phyloP scores from a whole-genome alignment of 176 grass and related monocot genomes.

The Avena insularis region DNA sequence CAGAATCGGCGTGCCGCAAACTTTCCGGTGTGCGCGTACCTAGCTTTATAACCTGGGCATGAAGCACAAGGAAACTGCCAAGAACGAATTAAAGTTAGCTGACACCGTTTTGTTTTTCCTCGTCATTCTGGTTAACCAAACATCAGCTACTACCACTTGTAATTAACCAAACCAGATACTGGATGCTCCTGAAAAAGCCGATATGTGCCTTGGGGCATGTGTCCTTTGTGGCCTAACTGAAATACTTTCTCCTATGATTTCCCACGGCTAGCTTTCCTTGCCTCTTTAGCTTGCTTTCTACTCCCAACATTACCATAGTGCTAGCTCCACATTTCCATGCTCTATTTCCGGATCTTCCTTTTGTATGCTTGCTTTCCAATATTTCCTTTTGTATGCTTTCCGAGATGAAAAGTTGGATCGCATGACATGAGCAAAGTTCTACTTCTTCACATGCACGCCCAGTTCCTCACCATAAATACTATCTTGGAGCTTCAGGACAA shows the following conservation, averaged over 20 bases:
- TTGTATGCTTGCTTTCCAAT: conserved; percentile 19
- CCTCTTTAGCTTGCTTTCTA: conserved; percentile 43
- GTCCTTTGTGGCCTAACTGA: background rate
- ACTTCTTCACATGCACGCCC: background rate
- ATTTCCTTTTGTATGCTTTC: conserved; percentile 41
- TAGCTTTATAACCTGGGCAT: no score
- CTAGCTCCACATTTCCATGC: conserved; percentile 34
- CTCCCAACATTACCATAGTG: conserved; percentile 29
- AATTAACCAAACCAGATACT: no score
- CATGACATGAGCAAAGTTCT: conserved; percentile 28
- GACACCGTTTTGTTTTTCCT: no score
- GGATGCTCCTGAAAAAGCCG: no score
- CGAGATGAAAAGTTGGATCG: conserved; percentile 4
- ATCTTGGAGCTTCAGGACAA: no score
- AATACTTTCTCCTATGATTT: conserved; percentile 25
- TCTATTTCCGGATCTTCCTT: conserved; percentile 40
- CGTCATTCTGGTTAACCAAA: no score
- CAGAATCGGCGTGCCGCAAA: no score
- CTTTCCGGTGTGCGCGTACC: no score
- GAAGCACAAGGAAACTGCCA: no score
- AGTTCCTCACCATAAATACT: conserved; percentile 50
- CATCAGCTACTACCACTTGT: no score
- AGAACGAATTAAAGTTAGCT: no score
- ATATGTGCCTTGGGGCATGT: background rate
- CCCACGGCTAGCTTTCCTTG: background rate